Conservation (phyloP, 345 rosid species). For the Sapria himalayana region DNA sequence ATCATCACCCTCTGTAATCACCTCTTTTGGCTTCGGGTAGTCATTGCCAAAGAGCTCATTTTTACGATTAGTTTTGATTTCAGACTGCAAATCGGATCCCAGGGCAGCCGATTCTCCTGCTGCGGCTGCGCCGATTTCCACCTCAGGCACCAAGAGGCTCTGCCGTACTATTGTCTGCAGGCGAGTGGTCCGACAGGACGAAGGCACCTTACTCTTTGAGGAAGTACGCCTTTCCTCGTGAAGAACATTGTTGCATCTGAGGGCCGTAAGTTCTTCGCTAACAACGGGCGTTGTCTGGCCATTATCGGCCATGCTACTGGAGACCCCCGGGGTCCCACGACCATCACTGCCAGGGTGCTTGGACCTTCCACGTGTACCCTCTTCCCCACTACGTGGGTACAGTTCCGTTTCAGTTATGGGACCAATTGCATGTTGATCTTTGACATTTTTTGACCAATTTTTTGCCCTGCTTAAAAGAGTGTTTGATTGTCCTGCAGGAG, state of each 20-base stretch:
- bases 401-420: constrained; percentile 22
- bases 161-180: constrained; percentile 12
- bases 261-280: constrained; percentile 8
- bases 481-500: constrained; percentile 34
- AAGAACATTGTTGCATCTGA: constrained; percentile 6
- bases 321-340: constrained; percentile 7
- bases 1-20: constrained; percentile 8
- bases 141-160: constrained; percentile 10
- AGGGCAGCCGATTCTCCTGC: constrained; percentile 4
- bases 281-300: constrained; percentile 6
- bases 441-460: constrained; percentile 16
- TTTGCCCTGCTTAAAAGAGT: constrained; percentile 23
- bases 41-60: constrained; percentile 5
- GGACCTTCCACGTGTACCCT: too few relatives aligned
- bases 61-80: constrained; percentile 8
- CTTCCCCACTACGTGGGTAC: constrained; percentile 14
- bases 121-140: too few relatives aligned
- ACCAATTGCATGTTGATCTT: constrained; percentile 8
- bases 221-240: constrained; percentile 12
- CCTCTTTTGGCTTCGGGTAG: constrained; percentile 19
- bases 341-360: constrained; percentile 5
- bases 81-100: constrained; percentile 9
- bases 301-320: constrained; percentile 11
- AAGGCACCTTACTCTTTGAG: constrained; percentile 9
- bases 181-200: constrained; percentile 8